Conservation (phyloP, 2,329 filamentous ascomycete species). For the Ilyonectria destructans region DNA sequence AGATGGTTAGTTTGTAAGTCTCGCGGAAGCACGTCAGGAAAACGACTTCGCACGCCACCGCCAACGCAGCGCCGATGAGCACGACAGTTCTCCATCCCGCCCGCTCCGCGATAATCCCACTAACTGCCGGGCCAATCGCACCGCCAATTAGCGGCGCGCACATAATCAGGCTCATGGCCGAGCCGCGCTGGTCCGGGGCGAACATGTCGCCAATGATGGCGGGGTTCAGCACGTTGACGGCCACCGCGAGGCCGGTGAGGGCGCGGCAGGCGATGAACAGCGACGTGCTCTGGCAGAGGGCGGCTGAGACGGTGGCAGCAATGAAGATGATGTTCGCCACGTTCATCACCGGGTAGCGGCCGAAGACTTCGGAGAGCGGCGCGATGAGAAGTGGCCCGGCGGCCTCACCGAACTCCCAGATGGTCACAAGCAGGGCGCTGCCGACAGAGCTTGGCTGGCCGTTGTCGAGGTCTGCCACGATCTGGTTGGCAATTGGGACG, state of each 20-base stretch:
- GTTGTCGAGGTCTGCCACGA: constrained; percentile 64
- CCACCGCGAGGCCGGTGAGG: constrained; percentile 75
- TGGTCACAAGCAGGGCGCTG: constrained; percentile 76
- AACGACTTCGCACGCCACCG: constrained; percentile 64
- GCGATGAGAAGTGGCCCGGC: constrained; percentile 74
- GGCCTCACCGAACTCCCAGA: constrained; percentile 79
- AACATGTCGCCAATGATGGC: constrained; percentile 78
- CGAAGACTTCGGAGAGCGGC: constrained; percentile 74
- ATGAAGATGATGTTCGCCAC: constrained; percentile 68
- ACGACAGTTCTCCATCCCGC: constrained; percentile 70
- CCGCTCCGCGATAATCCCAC: constrained; percentile 68
- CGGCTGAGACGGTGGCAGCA: constrained; percentile 63
- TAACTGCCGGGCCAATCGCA: constrained; percentile 70
- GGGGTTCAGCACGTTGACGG: constrained; percentile 75
- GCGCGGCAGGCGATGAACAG: constrained; percentile 70
- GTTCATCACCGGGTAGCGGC: constrained; percentile 71
- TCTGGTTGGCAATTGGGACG: constrained; percentile 68
- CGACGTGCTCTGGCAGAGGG: constrained; percentile 61
- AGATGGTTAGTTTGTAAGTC: constrained; percentile 73
- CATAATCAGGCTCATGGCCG: constrained; percentile 71
- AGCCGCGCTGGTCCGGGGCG: constrained; percentile 69
- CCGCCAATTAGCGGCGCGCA: constrained; percentile 73
- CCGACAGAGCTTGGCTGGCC: constrained; percentile 61
- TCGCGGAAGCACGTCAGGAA: constrained; percentile 71
- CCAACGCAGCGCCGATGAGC: constrained; percentile 65